Conservation (phyloP, 305 asterid species). For the Salvia sclarea region DNA sequence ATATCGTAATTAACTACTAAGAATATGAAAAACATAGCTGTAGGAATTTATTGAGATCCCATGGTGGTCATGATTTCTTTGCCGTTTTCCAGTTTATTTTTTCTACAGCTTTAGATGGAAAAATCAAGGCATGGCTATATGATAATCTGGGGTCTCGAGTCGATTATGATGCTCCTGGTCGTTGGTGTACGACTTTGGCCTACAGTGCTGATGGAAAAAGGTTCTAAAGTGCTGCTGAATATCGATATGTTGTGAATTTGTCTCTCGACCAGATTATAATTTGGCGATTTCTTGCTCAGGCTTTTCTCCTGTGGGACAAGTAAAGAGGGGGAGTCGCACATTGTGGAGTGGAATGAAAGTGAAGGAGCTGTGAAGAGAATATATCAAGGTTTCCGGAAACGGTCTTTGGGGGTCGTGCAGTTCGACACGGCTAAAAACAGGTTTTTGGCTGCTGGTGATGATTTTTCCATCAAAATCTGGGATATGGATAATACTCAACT, state of each 20-base stretch:
- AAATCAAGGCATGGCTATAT: slow-evolving; percentile 80
- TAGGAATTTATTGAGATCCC: background rate
- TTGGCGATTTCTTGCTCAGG: slow-evolving; percentile 38
- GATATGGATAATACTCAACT: slow-evolving; percentile 84
- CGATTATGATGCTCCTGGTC: slow-evolving; percentile 78
- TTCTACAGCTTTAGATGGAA: slow-evolving; percentile 78
- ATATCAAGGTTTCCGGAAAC: slow-evolving; percentile 73
- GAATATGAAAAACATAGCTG: background rate
- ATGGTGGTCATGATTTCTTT: slow-evolving; percentile 27
- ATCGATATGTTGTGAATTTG: slow-evolving; percentile 8
- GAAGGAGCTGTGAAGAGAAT: slow-evolving; percentile 91
- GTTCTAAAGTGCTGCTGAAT: slow-evolving; percentile 13
- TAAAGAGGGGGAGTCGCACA: slow-evolving; percentile 86
- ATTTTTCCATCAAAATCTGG: slow-evolving; percentile 77
- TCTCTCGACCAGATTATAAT: slow-evolving; percentile 21
- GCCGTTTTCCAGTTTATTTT: slow-evolving; percentile 58
- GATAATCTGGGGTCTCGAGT: slow-evolving; percentile 76
- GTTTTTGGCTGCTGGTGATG: slow-evolving; percentile 87
- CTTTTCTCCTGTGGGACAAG: slow-evolving; percentile 88
- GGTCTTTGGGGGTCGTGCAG: slow-evolving; percentile 77
- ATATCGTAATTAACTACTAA: background rate
- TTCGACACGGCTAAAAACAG: slow-evolving; percentile 78
- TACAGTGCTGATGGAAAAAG: slow-evolving; percentile 80
- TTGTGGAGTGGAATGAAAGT: slow-evolving; percentile 93
- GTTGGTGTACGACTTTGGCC: slow-evolving; percentile 68